Base-by-base conservation (phyloP, 305 asterid genomes). In the Coffea humblotiana region DNA sequence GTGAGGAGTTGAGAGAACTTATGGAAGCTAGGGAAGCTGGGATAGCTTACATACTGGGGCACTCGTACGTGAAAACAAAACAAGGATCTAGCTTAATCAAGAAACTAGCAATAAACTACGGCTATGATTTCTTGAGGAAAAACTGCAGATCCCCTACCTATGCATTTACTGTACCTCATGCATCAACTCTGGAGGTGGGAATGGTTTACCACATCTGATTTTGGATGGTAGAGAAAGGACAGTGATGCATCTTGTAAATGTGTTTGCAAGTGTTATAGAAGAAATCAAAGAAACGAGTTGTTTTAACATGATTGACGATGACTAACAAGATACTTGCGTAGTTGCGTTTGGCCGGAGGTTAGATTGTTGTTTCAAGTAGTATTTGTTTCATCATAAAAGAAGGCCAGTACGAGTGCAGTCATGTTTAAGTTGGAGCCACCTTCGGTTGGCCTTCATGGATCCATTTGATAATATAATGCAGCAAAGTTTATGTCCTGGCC, bases 21-120 rank as follows among this genome's bases (percentile, higher is more conserved):
- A 90, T 91, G 97, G 98, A 95, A 63, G 99, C 98, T 13, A 83
- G 98, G 77, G 99, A 95, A 75, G 93, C 93, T 0, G 99, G 99
- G 27, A 78, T 92, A 49, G 97, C 99, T 0, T 92, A 95, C 81
- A 93, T 95, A 9, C 58, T 93, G 83, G 99, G 99, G 64, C 98
- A 93, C 78, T 95, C 96, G 0, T 93, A 93, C 76, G 88, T 95
- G 82, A 89, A 88, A 74, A 96, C 99, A 9, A 95, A 95, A 83
- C 83, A 85, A 75, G 99, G 99, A 6, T 95, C 99, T n/a, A 84
- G 98, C 79, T 52, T 88, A 47, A 63, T 92, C 16, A 95, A 91
- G 91, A 92, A 84, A 83, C 32, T 90, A 60, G 97, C 86, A 37
- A 90, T 93, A 74, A 93, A 95, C 77, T 84, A 80, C 51, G 98